Evolutionary conservation across 257 asterid genomes (phyloP).

Genomic region (Ophiorrhiza pumila): DNA sequence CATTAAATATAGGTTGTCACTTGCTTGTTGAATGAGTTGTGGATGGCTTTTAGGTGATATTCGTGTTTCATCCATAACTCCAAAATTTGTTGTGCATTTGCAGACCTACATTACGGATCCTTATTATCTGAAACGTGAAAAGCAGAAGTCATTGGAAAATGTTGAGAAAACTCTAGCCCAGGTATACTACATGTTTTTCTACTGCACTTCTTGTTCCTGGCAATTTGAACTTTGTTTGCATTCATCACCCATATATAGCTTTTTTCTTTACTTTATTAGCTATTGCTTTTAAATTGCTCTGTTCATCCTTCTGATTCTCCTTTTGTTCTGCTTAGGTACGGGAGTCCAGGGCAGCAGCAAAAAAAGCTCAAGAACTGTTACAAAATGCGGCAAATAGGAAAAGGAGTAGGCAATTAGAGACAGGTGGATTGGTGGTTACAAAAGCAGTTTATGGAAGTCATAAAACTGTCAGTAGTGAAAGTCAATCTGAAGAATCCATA

Average conservation of each 20-base stretch:
- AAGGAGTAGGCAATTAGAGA: slow-evolving; percentile 60
- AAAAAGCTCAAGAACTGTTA: slow-evolving; percentile 86
- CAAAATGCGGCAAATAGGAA: slow-evolving; percentile 83
- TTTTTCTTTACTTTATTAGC: neutral
- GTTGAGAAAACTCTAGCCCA: slow-evolving; percentile 57
- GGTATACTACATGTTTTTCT: slow-evolving; percentile 40
- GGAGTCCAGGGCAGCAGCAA: slow-evolving; percentile 78
- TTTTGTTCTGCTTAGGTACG: slow-evolving; percentile 45
- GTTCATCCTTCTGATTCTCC: neutral
- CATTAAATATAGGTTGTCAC: neutral
- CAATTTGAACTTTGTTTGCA: slow-evolving; percentile 1
- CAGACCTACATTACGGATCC: slow-evolving; percentile 84
- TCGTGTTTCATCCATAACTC: neutral
- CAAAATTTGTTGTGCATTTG: slow-evolving; percentile 23
- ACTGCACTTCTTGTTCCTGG: neutral
- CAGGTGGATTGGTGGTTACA: slow-evolving; percentile 64
- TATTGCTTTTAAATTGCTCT: neutral
- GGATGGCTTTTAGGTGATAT: slow-evolving; percentile 11
- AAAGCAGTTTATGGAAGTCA: slow-evolving; percentile 69
- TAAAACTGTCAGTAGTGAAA: slow-evolving; percentile 44
- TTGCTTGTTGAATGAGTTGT: neutral
- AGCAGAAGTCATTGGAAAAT: slow-evolving; percentile 60
- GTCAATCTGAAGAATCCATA: slow-evolving; percentile 43
- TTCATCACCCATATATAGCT: neutral
- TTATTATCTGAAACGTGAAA: slow-evolving; percentile 68